Percentiles rank a stretch among this genome's conserved stretches.
Evolutionary conservation across 73 alveolate genomes (phyloP).

Genomic region (Paramecium tetraurelia): DNA sequence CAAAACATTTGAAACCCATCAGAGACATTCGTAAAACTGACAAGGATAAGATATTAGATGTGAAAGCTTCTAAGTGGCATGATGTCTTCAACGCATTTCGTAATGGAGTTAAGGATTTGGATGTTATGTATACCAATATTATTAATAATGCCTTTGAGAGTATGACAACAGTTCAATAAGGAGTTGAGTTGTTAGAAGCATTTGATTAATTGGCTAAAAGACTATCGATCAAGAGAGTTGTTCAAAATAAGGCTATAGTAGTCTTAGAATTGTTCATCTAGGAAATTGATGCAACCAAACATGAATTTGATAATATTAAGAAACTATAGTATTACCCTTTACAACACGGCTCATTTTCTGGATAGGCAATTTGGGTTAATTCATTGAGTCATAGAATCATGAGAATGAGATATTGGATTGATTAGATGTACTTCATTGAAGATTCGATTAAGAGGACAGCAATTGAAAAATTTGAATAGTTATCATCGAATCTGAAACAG

Average conservation of each 20-base stretch:
- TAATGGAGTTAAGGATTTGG: slow-evolving; percentile 84
- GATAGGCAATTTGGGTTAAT: slow-evolving; percentile 87
- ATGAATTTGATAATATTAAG: slow-evolving; percentile 89
- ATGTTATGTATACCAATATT: slow-evolving; percentile 92
- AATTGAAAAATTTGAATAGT: slow-evolving; percentile 76
- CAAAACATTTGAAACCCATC: slow-evolving; percentile 85
- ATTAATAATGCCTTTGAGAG: slow-evolving; percentile 98
- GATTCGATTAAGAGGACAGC: slow-evolving; percentile 67
- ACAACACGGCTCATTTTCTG: slow-evolving; percentile 82
- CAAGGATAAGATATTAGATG: slow-evolving; percentile 95
- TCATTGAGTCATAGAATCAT: slow-evolving; percentile 66
- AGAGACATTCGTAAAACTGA: slow-evolving; percentile 74
- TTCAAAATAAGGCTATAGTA: slow-evolving; percentile 92
- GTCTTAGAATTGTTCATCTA: slow-evolving; percentile 78
- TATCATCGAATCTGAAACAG: slow-evolving; percentile 70
- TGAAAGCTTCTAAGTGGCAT: slow-evolving; percentile 99
- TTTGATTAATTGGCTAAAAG: slow-evolving; percentile 96
- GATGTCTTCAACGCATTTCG: slow-evolving; percentile 90
- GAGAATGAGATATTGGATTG: slow-evolving; percentile 63
- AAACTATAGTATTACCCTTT: slow-evolving; percentile 74
- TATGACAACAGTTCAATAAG: slow-evolving; percentile 97
- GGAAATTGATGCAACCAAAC: slow-evolving; percentile 73
- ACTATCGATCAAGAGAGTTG: slow-evolving; percentile 93
- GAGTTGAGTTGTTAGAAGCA: slow-evolving; percentile 97
- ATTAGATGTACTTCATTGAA: slow-evolving; percentile 58